Evolutionary conservation across 768 basidiomycete species (phyloP), one percentile per base, ranked within the genome.

Genomic region (Boletus tylopilopsis): DNA sequence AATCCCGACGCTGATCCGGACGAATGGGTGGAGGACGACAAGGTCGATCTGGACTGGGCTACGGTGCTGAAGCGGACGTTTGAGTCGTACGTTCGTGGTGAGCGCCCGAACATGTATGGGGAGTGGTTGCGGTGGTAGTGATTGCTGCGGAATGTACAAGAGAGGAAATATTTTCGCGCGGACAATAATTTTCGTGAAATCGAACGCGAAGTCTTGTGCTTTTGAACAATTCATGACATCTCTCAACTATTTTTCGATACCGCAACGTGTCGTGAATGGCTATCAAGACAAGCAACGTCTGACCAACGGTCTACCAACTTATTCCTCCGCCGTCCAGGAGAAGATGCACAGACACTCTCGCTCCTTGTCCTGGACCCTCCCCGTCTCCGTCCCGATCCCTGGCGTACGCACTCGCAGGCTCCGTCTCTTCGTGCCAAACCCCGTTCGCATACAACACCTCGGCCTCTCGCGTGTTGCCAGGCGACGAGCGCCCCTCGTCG

Each of bases 31-130:
- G 29, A 30, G 12, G 29, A 30, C 32, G 89, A 92, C 67, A 84
- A 84, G 68, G 74, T 80, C 22, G 90, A 93, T 66, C 68, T 92
- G 46, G 29, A 30, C 29, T 30, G 29, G 29, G 78, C 87, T 33
- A 78, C 86, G 16, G 93, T 95, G 39, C 66, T 95, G 50, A 97
- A 97, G 73, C 75, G 94, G 70, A 92, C 90, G n/a, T 94, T 95
- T 65, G 94, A 97, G 72, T 79, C 82, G 45, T 95, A 89, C 67
- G 66, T 96, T 45, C 76, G 94, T 6, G 87, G 85, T 2, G 93
- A 96, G 68, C 70, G 81, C 25, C 91, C 94, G 19, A 96, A 94
- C 64, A 90, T 92, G 89, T 94, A 94, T 68, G 29, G 29, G 91
- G 92, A 94, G 71, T 81, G 78, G 79, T 36, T 72, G 8, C 51